phyloP scores from a whole-genome alignment of 345 rosid genomes.

The Alliaria petiolata region DNA sequence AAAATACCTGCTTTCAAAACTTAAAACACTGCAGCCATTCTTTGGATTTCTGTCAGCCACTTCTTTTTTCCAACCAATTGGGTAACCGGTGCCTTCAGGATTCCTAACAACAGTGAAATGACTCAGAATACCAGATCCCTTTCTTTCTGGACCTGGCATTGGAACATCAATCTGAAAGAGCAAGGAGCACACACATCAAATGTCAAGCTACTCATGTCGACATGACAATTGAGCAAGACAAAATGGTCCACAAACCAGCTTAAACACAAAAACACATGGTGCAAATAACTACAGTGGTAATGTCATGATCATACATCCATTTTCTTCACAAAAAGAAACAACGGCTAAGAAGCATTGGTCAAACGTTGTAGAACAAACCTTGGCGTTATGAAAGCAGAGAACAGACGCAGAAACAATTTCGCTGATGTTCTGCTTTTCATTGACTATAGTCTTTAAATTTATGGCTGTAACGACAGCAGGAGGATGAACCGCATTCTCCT shows the following conservation, averaged over 20 bases:
- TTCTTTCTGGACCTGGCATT: conserved; percentile 85
- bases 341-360: conserved; percentile 14
- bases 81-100: conserved; percentile 87
- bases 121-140: conserved; percentile 70
- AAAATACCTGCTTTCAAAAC: conserved; percentile 74
- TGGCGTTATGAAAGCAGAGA: conserved; percentile 86
- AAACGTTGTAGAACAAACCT: conserved; percentile 54
- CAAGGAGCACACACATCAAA: conserved; percentile 23
- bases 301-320: conserved; percentile 1
- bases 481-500: conserved; percentile 55
- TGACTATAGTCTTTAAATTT: conserved; percentile 79
- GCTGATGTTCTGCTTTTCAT: conserved; percentile 74
- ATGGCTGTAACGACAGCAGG: conserved; percentile 87
- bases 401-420: conserved; percentile 93
- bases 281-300: neutral
- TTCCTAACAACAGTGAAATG: conserved; percentile 90
- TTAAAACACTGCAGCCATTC: conserved; percentile 73
- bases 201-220: conserved; percentile 1
- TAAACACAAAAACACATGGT: neutral
- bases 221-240: conserved; percentile 5
- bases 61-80: conserved; percentile 94
- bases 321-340: conserved; percentile 18
- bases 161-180: conserved; percentile 83
- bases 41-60: conserved; percentile 72
- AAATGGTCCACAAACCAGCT: neutral